Evolutionary conservation across 768 basidiomycete genomes (phyloP), one percentile per base, ranked within the genome.

Genomic region (Xerocomellus amylosporus): DNA sequence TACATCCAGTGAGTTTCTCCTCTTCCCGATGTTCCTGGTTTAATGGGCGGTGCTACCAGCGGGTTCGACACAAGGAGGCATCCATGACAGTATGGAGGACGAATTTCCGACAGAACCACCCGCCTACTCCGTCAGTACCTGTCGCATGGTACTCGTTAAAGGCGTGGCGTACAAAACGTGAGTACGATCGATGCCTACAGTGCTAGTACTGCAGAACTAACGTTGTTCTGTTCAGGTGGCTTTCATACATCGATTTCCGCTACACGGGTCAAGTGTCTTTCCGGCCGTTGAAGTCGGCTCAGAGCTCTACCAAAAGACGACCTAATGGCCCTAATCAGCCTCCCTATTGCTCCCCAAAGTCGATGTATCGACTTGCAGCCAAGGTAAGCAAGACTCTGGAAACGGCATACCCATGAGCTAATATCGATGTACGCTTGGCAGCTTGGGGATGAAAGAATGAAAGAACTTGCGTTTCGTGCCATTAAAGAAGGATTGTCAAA

Each of bases 341-440:
- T 20, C 58, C 61, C 5, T 1, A 44, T 19, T 73, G 72, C 24
- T 74, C 72, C 17, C 71, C 73, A 52, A 73, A 74, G 62, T 73
- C 72, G 10, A 73, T 74, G 73, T 74, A 71, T 59, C 69, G 72
- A 48, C 60, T 73, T 9, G 72, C 72, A 22, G 37, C 14, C 17
- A 59, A 30, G 20, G 71, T 73, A 49, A 56, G 64, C 26, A 39
- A 34, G 8, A 22, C 47, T 26, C 15, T 28, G 22, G 22, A 31
- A 33, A 40, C 4, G 31, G 24, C 28, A 36, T 19, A 8, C 42
- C 7, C 19, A 44, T 1, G 15, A 31, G 15, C 28, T 56, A 30
- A 43, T 37, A 8, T n/a, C 8, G 14, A 36, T 36, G 19, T 28
- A 26, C 24, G 8, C 39, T 20, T 36, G 57, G 14, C 51, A 68